Evolutionary conservation across 495 filamentous ascomycete species (phyloP).

Genomic region (Chaetomidium leptoderma): DNA sequence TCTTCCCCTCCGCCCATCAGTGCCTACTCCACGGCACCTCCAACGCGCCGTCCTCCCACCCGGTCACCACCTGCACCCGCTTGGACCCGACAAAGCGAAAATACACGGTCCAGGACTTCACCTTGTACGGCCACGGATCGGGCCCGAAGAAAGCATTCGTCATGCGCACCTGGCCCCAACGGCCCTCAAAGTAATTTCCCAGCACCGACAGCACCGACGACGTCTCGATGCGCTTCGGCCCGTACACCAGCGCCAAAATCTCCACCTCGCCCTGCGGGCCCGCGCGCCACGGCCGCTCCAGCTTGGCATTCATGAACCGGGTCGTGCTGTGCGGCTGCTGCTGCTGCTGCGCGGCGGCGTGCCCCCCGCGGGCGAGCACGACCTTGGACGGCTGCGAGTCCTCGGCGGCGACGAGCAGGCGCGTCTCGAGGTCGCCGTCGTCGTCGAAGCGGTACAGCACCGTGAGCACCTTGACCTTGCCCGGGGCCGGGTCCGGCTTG

Average conservation of each 20-base stretch:
- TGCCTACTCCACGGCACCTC: conserved; percentile 26
- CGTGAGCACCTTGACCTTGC: conserved; percentile 20
- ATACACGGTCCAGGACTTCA: conserved; percentile 29
- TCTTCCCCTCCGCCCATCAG: not conserved
- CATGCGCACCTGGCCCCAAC: conserved; percentile 27
- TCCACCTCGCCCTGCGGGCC: conserved; percentile 17
- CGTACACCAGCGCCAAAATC: conserved; percentile 27
- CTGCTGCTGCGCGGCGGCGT: not conserved
- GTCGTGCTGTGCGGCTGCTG: not conserved
- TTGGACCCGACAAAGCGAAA: conserved; percentile 25
- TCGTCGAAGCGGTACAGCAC: conserved; percentile 26
- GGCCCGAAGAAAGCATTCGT: conserved; percentile 26
- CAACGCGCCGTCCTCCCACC: conserved; percentile 30
- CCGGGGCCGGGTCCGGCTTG: conserved; percentile 23
- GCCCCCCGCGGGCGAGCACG: not conserved
- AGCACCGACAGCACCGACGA: conserved; percentile 25
- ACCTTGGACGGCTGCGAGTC: not conserved
- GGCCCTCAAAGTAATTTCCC: conserved; percentile 22
- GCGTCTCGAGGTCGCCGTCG: not conserved
- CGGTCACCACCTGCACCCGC: conserved; percentile 27
- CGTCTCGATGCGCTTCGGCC: conserved; percentile 21
- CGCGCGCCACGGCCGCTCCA: conserved; percentile 16
- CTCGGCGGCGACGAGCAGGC: conserved; percentile 15
- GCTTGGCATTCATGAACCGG: not conserved
- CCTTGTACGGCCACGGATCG: conserved; percentile 24